A percentile compares a stretch with the other conserved stretches of the same genome.
Conservation (phyloP, 108 stramenopile species). For the Nitzschia inconspicua region DNA sequence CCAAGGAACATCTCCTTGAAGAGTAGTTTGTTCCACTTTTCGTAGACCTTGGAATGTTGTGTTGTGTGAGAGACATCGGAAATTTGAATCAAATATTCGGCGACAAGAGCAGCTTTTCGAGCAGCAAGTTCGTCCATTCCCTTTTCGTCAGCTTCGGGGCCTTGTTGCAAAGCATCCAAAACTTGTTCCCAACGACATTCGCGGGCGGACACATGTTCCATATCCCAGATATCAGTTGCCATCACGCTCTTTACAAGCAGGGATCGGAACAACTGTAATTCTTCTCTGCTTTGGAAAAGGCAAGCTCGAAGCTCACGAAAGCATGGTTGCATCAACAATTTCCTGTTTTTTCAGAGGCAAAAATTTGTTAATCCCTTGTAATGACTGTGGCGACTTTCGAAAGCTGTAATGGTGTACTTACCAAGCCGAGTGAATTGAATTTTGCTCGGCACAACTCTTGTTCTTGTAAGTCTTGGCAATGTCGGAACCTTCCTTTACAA, state of each 20-base stretch:
- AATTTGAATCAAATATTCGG: constrained; percentile 19
- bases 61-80: constrained; percentile 22
- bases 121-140: not conserved
- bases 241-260: constrained; percentile 1
- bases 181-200: not conserved
- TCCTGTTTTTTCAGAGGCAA: no score
- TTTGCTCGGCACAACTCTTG: not conserved
- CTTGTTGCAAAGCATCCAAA: no score
- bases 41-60: constrained; percentile 16
- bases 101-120: constrained; percentile 18
- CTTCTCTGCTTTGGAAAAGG: not conserved
- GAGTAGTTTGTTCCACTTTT: constrained; percentile 23
- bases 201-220: not conserved
- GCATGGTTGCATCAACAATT: constrained; percentile 2
- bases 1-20: constrained; percentile 45
- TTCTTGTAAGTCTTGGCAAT: not conserved
- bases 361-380: no score
- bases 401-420: no score
- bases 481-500: no score
- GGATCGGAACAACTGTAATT: not conserved
- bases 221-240: not conserved
- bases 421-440: not conserved
- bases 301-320: constrained; percentile 6
- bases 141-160: no score
- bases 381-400: no score